Evolutionary conservation across 2,329 filamentous ascomycete genomes (phyloP), one percentile per base, ranked within the genome.

Genomic region (Pseudopyrenochaeta lycopersici): DNA sequence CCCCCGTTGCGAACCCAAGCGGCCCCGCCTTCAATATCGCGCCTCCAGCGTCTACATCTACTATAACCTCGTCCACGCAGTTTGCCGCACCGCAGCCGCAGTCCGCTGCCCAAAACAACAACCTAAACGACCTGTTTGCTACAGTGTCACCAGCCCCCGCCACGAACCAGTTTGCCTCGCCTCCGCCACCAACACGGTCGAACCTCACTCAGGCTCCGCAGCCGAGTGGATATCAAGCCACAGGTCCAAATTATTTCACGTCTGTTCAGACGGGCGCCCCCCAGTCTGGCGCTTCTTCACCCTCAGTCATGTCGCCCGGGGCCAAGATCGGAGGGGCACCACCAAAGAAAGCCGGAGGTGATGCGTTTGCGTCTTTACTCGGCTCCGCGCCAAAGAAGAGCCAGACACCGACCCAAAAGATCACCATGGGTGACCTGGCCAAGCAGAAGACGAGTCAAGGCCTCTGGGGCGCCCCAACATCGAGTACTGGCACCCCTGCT

Each of bases 361-460:
- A 99, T 75, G 94, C 90, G 0, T 99, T 99, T 68, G 93, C 92
- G 12, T 90, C 88, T 17, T 82, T 99, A 30, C 96, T 96, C 23
- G 91, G 88, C 60, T 84, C 84, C 10, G 88, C 88, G 41, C 84
- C 92, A 61, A 92, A 92, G 81, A 96, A 95, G 79, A 78, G 84
- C 1, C 82, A 78, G 55, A 84, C 87, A 2, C 81, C 84, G 11
- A 81, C 80, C 9, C 80, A 83, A 48, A 83, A 88, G 53, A 88
- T 92, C 46, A 93, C 93, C 49, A 85, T 99, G 78, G 93, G 92
- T 27, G 93, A 96, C 75, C 86, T 99, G 76, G 94, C 93, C n/a
- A 97, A 97, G 82, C 92, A 97, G 78, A 97, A 98, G 84, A 95
- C 92, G 53, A 92, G 88, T 66, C 92, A 93, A 14, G 92, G 93